Base-by-base conservation (phyloP, 768 basidiomycete species). In the Tulasnella sp. region DNA sequence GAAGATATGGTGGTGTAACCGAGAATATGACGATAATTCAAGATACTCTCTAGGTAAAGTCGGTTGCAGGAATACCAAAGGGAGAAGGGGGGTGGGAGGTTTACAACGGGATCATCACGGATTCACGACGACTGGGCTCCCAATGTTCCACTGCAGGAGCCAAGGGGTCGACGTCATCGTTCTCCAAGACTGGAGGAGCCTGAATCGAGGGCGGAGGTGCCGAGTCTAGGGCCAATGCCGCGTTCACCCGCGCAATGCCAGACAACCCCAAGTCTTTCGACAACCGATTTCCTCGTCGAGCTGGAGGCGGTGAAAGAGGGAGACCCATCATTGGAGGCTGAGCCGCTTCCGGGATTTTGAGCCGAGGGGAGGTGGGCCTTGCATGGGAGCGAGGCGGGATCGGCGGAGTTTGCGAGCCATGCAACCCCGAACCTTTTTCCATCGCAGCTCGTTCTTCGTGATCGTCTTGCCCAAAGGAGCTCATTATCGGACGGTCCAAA, bases 371-470 rank as follows among this genome's bases (percentile, higher is more conserved):
- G 13, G 39, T 55, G 1, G 75, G 75, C 5, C 75, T 26, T 37
- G 75, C 75, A 15, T 39, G 55, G 15, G 75, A 75, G 3, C 75
- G 48, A 9, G 75, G 75, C 2, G 75, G 75, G 5, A 75, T 75
- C 26, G 75, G 75, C 7, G 75, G 75, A 4, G 73, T 46, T 51
- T 51, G 73, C 29, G 37, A 20, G n/a, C 42, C 57, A 32, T 3
- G 11, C n/a, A 61, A 61, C 4, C 16, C 16, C 4, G 57, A 61
- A 13, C 57, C 57, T 10, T 61, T 61, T 1, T 26, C 57, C n/a
- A 4, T 61, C 40, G 32, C 32, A 23, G 11, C 40, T 15, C 9
- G n/a, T 7, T 26, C 51, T 26, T 29, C 55, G 51, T 75, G 29
- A 26, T 57, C 51, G 23, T 32, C 39, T 11, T 35, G 35, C 55